Evolutionary conservation across 2,329 filamentous ascomycete species (phyloP).

Genomic region (Epichloe amarillans): DNA sequence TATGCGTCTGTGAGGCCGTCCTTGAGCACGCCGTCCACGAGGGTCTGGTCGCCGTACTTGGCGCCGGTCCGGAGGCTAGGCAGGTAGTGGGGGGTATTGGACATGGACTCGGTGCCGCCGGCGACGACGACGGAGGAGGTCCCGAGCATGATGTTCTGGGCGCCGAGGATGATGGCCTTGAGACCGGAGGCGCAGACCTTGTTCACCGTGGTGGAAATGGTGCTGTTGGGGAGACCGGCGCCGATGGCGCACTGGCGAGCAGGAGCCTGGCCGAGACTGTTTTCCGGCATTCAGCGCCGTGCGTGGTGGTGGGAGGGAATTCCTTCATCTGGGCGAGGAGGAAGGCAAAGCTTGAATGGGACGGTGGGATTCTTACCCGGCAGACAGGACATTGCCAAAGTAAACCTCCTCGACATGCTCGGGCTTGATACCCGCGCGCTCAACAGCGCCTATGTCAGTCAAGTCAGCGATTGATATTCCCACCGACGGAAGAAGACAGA

Average conservation of each 20-base stretch:
- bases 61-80: slow-evolving; percentile 72
- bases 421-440: slow-evolving; percentile 76
- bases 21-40: slow-evolving; percentile 86
- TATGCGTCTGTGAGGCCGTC: slow-evolving; percentile 92
- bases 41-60: slow-evolving; percentile 84
- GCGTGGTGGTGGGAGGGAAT: neutral
- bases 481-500: neutral
- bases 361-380: slow-evolving; percentile 49
- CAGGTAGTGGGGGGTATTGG: slow-evolving; percentile 92
- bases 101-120: slow-evolving; percentile 96
- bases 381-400: slow-evolving; percentile 95
- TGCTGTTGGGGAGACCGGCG: slow-evolving; percentile 68
- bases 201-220: slow-evolving; percentile 88
- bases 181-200: slow-evolving; percentile 95
- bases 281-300: neutral
- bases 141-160: slow-evolving; percentile 95
- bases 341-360: neutral
- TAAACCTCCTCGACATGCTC: slow-evolving; percentile 91
- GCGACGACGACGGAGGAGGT: slow-evolving; percentile 88
- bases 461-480: neutral
- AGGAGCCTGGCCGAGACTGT: slow-evolving; percentile 85
- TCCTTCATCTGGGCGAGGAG: too few relatives aligned
- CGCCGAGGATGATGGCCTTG: slow-evolving; percentile 88
- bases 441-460: slow-evolving; percentile 50
- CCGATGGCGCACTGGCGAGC: slow-evolving; percentile 86